These are phyloP conservation scores for Colletotrichum gloeosporioides DNA, from an alignment of 2,329 filamentous ascomycete species.

Conservation along the genomic window DNA sequence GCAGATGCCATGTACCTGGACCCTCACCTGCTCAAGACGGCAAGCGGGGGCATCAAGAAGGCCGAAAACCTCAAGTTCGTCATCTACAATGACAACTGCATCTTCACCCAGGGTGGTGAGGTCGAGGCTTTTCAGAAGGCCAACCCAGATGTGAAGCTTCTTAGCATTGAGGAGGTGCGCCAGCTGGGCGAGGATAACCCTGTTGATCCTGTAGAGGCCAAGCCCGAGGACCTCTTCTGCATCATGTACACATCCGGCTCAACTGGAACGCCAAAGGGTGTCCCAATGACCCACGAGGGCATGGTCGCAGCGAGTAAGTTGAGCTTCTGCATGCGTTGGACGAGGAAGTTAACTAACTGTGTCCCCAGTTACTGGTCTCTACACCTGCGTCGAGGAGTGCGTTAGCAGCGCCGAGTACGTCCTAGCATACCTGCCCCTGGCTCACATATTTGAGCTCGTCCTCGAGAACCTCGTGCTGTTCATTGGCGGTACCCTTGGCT, in stretches of 20 bases:
- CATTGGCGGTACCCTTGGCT: conserved; percentile 91
- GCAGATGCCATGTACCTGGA: conserved; percentile 88
- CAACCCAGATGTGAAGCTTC: conserved; percentile 57
- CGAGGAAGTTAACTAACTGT: not conserved
- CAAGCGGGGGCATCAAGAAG: conserved; percentile 60
- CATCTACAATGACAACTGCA: conserved; percentile 66
- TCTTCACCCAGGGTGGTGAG: conserved; percentile 56
- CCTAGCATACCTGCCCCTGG: conserved; percentile 90
- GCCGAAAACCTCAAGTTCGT: conserved; percentile 62
- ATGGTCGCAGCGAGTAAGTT: conserved; percentile 72
- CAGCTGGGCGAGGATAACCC: conserved; percentile 70
- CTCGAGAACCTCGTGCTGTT: conserved; percentile 91
- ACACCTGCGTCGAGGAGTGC: conserved; percentile 77
- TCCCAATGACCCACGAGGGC: conserved; percentile 79
- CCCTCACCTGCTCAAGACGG: conserved; percentile 73
- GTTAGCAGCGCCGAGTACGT: conserved; percentile 80
- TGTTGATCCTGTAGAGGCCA: conserved; percentile 73
- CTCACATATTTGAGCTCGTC: conserved; percentile 95
- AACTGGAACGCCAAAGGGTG: conserved; percentile 88
- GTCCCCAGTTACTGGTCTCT: conserved; percentile 74
- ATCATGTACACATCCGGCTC: conserved; percentile 89
- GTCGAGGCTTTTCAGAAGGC: conserved; percentile 61
- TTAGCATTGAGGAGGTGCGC: conserved; percentile 61
- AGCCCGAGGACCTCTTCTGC: conserved; percentile 80
- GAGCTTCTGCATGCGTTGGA: conserved; percentile 31